Base-by-base conservation (phyloP, 139 green algal species). In the Chlorella sorokiniana region DNA sequence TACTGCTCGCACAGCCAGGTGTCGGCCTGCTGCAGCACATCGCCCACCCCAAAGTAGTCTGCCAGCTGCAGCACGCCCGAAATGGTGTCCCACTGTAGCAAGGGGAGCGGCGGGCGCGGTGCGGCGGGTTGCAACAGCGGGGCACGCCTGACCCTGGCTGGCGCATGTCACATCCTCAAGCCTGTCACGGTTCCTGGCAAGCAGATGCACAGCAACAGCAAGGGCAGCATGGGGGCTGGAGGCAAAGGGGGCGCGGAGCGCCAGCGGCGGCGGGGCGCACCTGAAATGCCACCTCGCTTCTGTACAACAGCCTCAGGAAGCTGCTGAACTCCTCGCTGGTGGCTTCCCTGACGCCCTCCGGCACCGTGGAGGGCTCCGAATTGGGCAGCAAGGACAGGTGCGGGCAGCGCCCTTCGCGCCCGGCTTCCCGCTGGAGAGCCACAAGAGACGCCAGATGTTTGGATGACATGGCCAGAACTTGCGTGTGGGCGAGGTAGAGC, bases 1-100 rank as follows among this genome's bases (percentile, higher is more conserved):
- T 68, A 54, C 73, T 79, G 73, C 37, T 37, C 54, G 27, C 73
- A 79, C 14, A 79, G 51, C 73, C 73, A 79, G 25, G 37, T 54
- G 54, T 79, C 73, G 14, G 52, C 73, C 1, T 38, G 51, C 1
- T 51, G 10, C 38, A 79, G 73, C 52, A 79, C 31, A 10, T 37
- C 54, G 16, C 23, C 29, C 5, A 54, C 73, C 22, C 73, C 73
- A 69, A 79, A 79, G 54, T 79, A 79, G 11, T 79, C 54, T 1
- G 73, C 73, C 6, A 79, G 54, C 27, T 35, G 37, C 1, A 79
- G 54, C 54, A 79, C 73, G 14, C 35, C 23, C 23, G 10, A 16
- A 8, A 79, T 41, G 31, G 37, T 79, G 18, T 68, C 37, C 73
- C 73, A 79, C 73, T 79, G 73, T 51, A 51, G 8, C 23, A 40